Evolutionary conservation across 371 early-diverging fungal species (phyloP).

Genomic region (Chytridiales sp.): DNA sequence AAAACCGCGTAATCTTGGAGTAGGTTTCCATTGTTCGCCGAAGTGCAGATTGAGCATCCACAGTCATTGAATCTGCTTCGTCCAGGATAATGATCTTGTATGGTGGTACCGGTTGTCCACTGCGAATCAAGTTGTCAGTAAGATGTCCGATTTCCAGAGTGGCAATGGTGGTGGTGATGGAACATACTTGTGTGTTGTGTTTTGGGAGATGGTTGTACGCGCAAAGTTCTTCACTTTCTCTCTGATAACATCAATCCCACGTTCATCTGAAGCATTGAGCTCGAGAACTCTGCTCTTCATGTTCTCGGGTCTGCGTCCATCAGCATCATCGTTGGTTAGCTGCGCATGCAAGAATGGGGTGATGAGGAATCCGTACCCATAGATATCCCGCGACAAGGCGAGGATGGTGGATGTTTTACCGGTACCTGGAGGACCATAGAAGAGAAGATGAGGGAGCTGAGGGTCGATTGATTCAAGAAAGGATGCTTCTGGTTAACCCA

Average conservation of each 20-base stretch:
- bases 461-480: not conserved
- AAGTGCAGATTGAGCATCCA: conserved; percentile 97
- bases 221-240: conserved; percentile 98
- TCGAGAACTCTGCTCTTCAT: conserved; percentile 86
- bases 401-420: conserved; percentile 99
- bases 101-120: conserved; percentile 63
- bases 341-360: not conserved
- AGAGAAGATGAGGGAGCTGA: conserved; percentile 95
- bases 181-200: too few species aligned
- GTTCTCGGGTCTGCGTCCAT: conserved; percentile 63
- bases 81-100: conserved; percentile 98
- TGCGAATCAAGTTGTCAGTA: not conserved
- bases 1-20: conserved; percentile 94
- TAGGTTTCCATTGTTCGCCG: conserved; percentile 99
- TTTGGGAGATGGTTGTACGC: conserved; percentile 60
- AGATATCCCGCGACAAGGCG: conserved; percentile 89
- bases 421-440: conserved; percentile 99
- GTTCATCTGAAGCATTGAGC: conserved; percentile 99
- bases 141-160: conserved; percentile 25
- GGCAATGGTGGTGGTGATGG: too few species aligned
- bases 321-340: conserved; percentile 2
- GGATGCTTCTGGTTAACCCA: not conserved
- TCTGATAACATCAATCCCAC: conserved; percentile 96
- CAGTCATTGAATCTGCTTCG: conserved; percentile 99
- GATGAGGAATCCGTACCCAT: conserved; percentile 56